Conservation (phyloP, 768 basidiomycete species). For the Xanthoconium stramineum region DNA sequence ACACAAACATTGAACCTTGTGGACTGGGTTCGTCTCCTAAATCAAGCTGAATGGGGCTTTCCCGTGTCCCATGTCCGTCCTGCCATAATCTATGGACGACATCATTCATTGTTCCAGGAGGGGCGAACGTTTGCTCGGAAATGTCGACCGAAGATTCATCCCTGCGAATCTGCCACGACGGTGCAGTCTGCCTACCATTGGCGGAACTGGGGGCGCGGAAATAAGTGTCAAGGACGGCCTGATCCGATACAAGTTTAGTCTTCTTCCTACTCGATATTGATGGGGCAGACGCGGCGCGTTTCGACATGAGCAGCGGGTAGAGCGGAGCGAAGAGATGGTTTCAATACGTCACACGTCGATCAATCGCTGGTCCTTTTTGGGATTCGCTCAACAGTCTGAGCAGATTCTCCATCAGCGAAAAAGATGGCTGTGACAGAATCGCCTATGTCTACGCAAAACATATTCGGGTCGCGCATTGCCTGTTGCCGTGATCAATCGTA, state of each 20-base stretch:
- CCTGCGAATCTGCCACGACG: slow-evolving; percentile 16
- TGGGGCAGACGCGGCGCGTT: slow-evolving; percentile 11
- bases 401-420: neutral
- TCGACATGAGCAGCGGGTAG: slow-evolving; percentile 21
- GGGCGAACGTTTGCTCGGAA: slow-evolving; percentile 16
- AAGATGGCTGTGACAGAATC: neutral
- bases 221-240: slow-evolving; percentile 26
- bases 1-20: slow-evolving; percentile 5
- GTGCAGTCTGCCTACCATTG: slow-evolving; percentile 11
- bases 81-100: slow-evolving; percentile 13
- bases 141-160: slow-evolving; percentile 7
- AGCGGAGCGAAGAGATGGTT: slow-evolving; percentile 11
- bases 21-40: slow-evolving; percentile 14
- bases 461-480: neutral
- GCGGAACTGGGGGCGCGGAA: slow-evolving; percentile 18
- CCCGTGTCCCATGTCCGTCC: slow-evolving; percentile 22
- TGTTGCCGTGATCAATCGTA: slow-evolving; percentile 5
- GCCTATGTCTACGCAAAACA: neutral
- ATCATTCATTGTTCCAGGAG: slow-evolving; percentile 5
- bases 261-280: slow-evolving; percentile 20
- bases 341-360: slow-evolving; percentile 31
- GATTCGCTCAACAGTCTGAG: slow-evolving; percentile 4
- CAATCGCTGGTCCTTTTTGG: slow-evolving; percentile 21
- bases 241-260: slow-evolving; percentile 13
- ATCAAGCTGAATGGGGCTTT: slow-evolving; percentile 26